phyloP scores from a whole-genome alignment of 2,329 filamentous ascomycete genomes.

The Pseudogymnoascus sp. region DNA sequence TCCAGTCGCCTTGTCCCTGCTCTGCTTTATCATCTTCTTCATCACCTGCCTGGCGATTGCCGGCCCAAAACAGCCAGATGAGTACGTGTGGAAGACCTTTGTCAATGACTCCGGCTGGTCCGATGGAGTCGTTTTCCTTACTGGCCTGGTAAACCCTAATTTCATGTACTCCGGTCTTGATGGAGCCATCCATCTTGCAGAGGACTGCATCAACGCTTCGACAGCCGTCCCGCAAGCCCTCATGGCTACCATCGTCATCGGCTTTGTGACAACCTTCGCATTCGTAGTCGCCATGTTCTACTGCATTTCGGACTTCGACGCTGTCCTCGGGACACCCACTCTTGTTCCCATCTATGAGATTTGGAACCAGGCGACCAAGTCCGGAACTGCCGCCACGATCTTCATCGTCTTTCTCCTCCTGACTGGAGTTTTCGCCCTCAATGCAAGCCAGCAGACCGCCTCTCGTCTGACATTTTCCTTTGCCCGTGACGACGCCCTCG shows the following conservation, averaged over 20 bases:
- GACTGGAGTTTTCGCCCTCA: background rate
- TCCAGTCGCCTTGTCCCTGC: constrained; percentile 2
- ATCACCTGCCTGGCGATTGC: background rate
- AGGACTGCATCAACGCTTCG: constrained; percentile 26
- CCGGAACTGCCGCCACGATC: background rate
- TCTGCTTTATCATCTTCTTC: constrained; percentile 2
- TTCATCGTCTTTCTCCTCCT: background rate
- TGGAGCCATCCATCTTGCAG: constrained; percentile 36
- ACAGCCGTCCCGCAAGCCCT: constrained; percentile 3
- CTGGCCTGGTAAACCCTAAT: constrained; percentile 37
- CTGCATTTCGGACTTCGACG: constrained; percentile 33
- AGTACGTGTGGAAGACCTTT: constrained; percentile 23
- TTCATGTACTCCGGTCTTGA: constrained; percentile 36
- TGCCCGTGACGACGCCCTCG: constrained; percentile 57
- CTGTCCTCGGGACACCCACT: constrained; percentile 28
- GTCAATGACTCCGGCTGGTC: constrained; percentile 36
- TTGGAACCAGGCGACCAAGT: background rate
- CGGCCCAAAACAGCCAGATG: constrained; percentile 3
- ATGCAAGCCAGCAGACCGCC: background rate
- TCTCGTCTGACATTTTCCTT: constrained; percentile 31
- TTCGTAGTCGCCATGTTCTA: constrained; percentile 38
- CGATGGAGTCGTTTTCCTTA: constrained; percentile 38
- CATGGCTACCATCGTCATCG: constrained; percentile 31
- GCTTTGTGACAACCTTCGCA: constrained; percentile 34
- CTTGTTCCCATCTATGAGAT: constrained; percentile 26